Evolutionary conservation across 306 rosid genomes (phyloP), one percentile per base, ranked within the genome.

Genomic region (Crotalaria pallida): DNA sequence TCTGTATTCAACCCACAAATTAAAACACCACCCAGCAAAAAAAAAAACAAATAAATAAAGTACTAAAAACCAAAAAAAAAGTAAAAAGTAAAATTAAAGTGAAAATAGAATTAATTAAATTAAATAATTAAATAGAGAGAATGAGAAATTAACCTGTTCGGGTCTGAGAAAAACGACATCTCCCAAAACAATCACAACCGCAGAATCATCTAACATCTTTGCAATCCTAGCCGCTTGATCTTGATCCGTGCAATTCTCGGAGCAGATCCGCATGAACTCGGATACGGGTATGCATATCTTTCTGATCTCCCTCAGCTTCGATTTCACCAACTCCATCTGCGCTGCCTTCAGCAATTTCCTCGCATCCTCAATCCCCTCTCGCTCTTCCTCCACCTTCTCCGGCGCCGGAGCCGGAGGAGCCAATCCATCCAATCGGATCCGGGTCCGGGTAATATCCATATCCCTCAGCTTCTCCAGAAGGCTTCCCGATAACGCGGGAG

Each of bases 151-250:
- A 9, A 92, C 98, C 98, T 89, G 91, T 23, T 92, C 96, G 0
- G 96, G 98, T 27, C 77, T 75, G 75, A 92, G 84, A 69, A 87
- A 71, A 2, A 89, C 98, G 12, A 56, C 12, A 76, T 88, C 91
- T 58, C 98, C 98, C 71, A 89, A 73, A 4, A 89, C 73, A 80
- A 92, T 84, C 15, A 92, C 98, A 55, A 80, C 68, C 7, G 92
- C 92, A 8, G 88, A 83, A 62, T 82, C 86, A 36, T 92, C 98
- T 6, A 92, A 79, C 92, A 65, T 77, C 69, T 83, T 86, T 0
- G 89, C 93, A 29, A 92, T 74, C 50, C 55, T 58, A 10, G 72
- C 23, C 1, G 89, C 96, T 48, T 79, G 83, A 57, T 86, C 87
- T 23, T 52, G 76, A 81, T 88, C 82, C 15, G 80, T 51, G 34